Evolutionary conservation across 257 asterid species (phyloP).

Genomic region (Plectranthus barbatus): DNA sequence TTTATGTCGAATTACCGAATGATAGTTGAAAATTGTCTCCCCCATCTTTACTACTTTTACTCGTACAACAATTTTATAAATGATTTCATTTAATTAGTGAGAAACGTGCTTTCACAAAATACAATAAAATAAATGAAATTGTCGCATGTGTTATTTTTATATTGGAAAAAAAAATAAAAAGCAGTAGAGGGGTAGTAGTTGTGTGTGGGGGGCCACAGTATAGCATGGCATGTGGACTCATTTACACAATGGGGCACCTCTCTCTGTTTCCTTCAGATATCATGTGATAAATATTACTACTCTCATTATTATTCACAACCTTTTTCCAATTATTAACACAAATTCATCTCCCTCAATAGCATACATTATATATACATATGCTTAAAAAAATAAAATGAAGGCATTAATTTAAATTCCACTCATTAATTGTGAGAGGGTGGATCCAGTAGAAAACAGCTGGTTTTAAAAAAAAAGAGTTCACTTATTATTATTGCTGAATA

Average conservation of each 20-base stretch:
- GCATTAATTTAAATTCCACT: too few species aligned
- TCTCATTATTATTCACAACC: background rate
- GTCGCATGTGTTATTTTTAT: background rate
- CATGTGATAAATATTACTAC: constrained; percentile 13
- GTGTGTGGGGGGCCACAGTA: constrained; percentile 9
- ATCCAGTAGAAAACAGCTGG: too few species aligned
- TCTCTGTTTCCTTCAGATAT: constrained; percentile 20
- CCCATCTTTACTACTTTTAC: too few species aligned
- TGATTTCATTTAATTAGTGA: too few species aligned
- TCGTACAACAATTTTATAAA: too few species aligned
- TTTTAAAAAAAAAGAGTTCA: too few species aligned
- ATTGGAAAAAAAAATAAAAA: background rate
- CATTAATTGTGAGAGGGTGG: too few species aligned
- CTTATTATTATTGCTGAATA: too few species aligned
- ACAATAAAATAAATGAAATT: background rate
- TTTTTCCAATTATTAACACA: background rate
- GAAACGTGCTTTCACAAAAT: background rate
- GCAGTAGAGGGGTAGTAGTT: background rate
- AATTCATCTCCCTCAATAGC: background rate
- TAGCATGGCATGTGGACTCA: constrained; percentile 26
- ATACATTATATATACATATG: too few species aligned
- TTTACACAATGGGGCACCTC: constrained; percentile 2
- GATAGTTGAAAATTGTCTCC: too few species aligned
- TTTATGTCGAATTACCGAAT: too few species aligned
- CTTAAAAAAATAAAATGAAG: background rate